Evolutionary conservation across 2,329 filamentous ascomycete species (phyloP).

Genomic region (Xylariaceae sp.): DNA sequence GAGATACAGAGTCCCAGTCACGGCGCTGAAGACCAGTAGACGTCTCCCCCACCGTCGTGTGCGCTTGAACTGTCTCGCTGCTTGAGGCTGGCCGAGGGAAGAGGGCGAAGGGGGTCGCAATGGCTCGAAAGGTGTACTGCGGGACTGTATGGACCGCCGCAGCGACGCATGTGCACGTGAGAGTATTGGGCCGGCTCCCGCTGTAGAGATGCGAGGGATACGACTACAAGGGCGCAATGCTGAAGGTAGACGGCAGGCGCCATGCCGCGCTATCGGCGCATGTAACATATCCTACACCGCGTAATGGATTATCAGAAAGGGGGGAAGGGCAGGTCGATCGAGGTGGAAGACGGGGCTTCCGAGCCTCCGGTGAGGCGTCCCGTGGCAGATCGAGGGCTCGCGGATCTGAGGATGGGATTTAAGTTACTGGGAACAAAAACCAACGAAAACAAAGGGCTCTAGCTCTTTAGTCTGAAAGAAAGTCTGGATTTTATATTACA

Average conservation of each 20-base stretch:
- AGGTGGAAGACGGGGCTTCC: slow-evolving; percentile 16
- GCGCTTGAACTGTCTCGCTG: slow-evolving; percentile 65
- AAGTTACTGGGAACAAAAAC: not conserved
- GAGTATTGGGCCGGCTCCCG: slow-evolving; percentile 13
- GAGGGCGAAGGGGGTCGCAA: slow-evolving; percentile 72
- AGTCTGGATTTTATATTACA: too few relatives aligned
- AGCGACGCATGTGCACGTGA: slow-evolving; percentile 18
- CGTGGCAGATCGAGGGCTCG: not conserved
- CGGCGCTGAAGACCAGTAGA: slow-evolving; percentile 55
- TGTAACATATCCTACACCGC: slow-evolving; percentile 17
- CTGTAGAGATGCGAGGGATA: slow-evolving; percentile 3
- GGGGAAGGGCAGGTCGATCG: slow-evolving; percentile 1
- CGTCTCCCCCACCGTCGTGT: slow-evolving; percentile 73
- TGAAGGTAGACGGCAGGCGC: slow-evolving; percentile 11
- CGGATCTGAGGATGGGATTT: not conserved
- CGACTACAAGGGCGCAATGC: slow-evolving; percentile 3
- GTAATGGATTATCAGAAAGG: not conserved
- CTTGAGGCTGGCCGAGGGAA: slow-evolving; percentile 66
- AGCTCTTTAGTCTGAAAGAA: too few relatives aligned
- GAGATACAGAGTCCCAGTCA: slow-evolving; percentile 58
- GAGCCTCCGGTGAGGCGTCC: slow-evolving; percentile 4
- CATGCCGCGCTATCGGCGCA: slow-evolving; percentile 14
- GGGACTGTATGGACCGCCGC: slow-evolving; percentile 24
- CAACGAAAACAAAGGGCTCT: slow-evolving; percentile 4
- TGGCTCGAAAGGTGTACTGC: slow-evolving; percentile 47